These are phyloP conservation scores for Psilocybe cyanescens DNA, from an alignment of 768 basidiomycete genomes.

Conservation along the genomic window DNA sequence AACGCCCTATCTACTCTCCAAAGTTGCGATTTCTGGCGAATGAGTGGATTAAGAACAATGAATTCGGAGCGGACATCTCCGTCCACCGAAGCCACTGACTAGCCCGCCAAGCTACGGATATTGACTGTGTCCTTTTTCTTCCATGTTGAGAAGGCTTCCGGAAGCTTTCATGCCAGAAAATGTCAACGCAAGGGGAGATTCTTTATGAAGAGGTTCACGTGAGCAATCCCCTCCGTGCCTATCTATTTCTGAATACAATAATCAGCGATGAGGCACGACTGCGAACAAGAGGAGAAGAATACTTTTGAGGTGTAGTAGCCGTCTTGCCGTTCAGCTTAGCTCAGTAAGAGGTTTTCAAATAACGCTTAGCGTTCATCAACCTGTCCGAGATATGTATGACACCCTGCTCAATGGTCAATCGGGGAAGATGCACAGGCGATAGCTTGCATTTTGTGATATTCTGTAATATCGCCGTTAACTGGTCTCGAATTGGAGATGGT, in stretches of 20 bases:
- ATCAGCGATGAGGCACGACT: background rate
- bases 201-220: background rate
- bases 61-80: slow-evolving; percentile 1
- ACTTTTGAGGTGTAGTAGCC: background rate
- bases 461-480: background rate
- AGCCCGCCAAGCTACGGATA: background rate
- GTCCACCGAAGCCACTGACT: background rate
- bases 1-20: background rate
- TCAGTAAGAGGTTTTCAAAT: background rate
- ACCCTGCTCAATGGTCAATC: background rate
- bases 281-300: background rate
- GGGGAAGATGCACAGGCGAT: background rate
- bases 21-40: background rate
- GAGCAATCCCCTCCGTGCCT: background rate
- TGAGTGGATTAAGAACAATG: background rate
- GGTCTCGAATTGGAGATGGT: background rate
- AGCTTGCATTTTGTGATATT: background rate
- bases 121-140: background rate
- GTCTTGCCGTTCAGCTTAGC: background rate
- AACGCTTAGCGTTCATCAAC: background rate
- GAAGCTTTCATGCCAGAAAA: slow-evolving; percentile 7
- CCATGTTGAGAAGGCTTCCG: background rate
- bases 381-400: background rate
- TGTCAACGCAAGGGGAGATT: background rate
- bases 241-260: background rate